Base-by-base conservation (phyloP, 2,329 filamentous ascomycete genomes). In the Diaporthe sp. region DNA sequence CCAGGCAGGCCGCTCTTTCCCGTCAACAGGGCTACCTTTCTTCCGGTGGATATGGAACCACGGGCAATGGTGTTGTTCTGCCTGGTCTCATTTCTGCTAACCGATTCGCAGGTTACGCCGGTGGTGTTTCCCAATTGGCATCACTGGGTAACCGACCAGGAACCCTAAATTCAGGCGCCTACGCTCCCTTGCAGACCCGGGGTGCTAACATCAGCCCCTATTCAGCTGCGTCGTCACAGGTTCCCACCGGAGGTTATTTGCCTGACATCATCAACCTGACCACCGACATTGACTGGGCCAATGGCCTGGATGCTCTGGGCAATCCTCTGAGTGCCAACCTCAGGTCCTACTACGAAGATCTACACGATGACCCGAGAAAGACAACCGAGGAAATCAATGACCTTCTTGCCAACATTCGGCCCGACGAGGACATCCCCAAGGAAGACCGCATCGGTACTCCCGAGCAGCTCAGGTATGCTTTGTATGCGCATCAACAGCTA, bases 401-500 rank as follows among this genome's bases (percentile, higher is more conserved):
- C 35, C 83, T 96, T 6, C 84, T 96, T 15, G 87, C 91, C 58
- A 94, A 94, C 75, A 95, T 96, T 76, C 88, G 91, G 30, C 92
- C 93, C 0, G 94, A 96, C 78, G 88, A 91, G 79, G 91, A 93
- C 9, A 87, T 92, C 17, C 86, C 89, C 0, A 85, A 87, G 37
- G 88, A 92, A 71, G 87, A 92, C 69, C 89, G 92, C 22, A 91
- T 93, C 73, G 89, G 90, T 32, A 95, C 93, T 0, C 94, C 94
- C 0, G 87, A 89, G 55, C 92, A 88, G 1, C 89, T 98, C 79
- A 90, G 87, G 74, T 91, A 90, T 73, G 85, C 88, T 0, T 86
- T 98, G 12, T 95, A 97, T 84, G 91, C 93, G 59, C 95, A 98
- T 79, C 96, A 98, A 80, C 92, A 94, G 78, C 85, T 96, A 25